Evolutionary conservation across 345 rosid species (phyloP), one percentile per base, ranked within the genome.

Genomic region (Viola odorata): DNA sequence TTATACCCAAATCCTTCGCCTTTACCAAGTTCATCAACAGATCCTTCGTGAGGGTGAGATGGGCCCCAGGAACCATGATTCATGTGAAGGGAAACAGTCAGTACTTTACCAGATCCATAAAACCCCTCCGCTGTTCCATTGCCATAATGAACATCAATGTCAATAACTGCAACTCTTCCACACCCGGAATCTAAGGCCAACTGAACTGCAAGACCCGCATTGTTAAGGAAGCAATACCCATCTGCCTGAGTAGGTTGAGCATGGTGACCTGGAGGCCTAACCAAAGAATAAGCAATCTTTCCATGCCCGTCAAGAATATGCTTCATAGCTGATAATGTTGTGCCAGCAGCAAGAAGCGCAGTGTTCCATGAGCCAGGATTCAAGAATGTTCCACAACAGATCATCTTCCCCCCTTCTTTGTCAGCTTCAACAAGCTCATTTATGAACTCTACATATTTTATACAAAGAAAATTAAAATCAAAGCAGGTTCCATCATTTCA

Each of bases 21-120:
- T 66, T 84, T 84, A 63, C 98, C 96, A 36, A 87, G 75, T 74
- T 92, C 96, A 79, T 85, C 82, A 15, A 82, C 49, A 1, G 83
- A 61, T 52, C 98, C 98, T 15, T 62, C 77, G 58, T 89, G 96
- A 0, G 89, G 96, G 63, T 92, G 96, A 67, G 98, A 87, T 36
- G 88, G 86, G n/a, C 98, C 96, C 96, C 98, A 92, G 0, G 96
- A 84, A 32, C 98, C 94, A 50, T 92, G 96, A 69, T 89, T 85
- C 98, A 92, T 92, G 64, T 92, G 98, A 13, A 92, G 91, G 1
- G 96, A 92, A 58, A 85, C 57, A 3, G 96, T 85, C 36, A 92
- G 94, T 65, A 82, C 94, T 69, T 73, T 70, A 63, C 80, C 70
- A 3, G 89, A 78, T 41, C 45, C 13, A 41, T 82, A 89, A 71